These are phyloP conservation scores for Kwoniella mangroviensis DNA, from an alignment of 768 basidiomycete species.

Conservation along the genomic window DNA sequence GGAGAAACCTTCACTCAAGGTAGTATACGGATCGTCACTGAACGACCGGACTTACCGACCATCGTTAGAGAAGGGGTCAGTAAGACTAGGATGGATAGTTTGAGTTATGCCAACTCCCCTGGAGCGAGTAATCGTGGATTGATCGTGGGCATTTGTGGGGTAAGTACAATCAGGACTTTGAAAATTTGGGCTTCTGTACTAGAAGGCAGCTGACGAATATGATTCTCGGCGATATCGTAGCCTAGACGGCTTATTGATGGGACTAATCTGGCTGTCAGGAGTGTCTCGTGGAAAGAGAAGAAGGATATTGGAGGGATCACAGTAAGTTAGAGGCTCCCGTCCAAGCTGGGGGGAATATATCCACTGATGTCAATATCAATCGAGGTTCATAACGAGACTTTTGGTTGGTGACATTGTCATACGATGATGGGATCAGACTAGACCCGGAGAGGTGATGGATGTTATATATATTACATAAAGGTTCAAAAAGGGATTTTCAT, in stretches of 20 bases:
- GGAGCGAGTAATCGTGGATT: conserved; percentile 4
- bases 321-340: neutral
- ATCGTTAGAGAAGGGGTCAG: conserved; percentile 4
- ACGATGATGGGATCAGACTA: no score
- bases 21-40: conserved; percentile 9
- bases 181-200: no score
- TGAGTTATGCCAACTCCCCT: neutral
- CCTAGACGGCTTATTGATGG: conserved; percentile 14
- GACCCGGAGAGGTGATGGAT: no score
- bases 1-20: neutral
- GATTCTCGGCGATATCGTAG: neutral
- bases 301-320: conserved; percentile 16
- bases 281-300: conserved; percentile 15
- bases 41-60: conserved; percentile 13
- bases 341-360: neutral
- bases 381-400: conserved; percentile 19
- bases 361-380: neutral
- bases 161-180: no score
- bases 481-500: no score
- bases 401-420: conserved; percentile 6
- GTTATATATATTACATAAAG: no score
- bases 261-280: conserved; percentile 3
- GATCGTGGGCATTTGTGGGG: conserved; percentile 18
- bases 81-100: conserved; percentile 1
- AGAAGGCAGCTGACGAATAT: neutral